Evolutionary conservation across 108 stramenopile genomes (phyloP).

Genomic region (Conticribra weissflogii): DNA sequence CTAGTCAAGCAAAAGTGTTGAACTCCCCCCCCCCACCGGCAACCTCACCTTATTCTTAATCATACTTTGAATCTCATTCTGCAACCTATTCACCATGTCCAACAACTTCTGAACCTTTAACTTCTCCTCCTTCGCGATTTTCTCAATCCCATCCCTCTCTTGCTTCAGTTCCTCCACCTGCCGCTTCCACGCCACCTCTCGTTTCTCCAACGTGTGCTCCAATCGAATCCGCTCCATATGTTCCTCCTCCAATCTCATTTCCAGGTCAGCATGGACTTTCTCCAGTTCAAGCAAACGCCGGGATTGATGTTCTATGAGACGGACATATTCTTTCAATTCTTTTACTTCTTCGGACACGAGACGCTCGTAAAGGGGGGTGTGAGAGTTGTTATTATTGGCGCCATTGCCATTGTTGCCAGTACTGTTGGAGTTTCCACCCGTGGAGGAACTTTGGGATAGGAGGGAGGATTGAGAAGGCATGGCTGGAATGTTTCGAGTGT

Average conservation of each 20-base stretch:
- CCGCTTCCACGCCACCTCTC: slow-evolving; percentile 42
- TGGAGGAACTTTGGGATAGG: slow-evolving; percentile 16
- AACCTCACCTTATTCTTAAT: slow-evolving; percentile 52
- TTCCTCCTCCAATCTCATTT: slow-evolving; percentile 47
- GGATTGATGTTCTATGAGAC: slow-evolving; percentile 52
- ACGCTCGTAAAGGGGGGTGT: slow-evolving; percentile 60
- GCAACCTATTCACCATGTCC: slow-evolving; percentile 60
- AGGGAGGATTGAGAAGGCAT: slow-evolving; percentile 17
- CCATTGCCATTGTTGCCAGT: slow-evolving; percentile 13
- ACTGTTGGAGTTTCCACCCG: not conserved
- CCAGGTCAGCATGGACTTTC: slow-evolving; percentile 47
- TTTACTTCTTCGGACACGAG: slow-evolving; percentile 58
- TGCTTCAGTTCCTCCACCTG: slow-evolving; percentile 20
- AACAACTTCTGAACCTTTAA: slow-evolving; percentile 48
- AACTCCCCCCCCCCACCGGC: not conserved
- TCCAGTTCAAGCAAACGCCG: slow-evolving; percentile 42
- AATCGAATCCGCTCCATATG: slow-evolving; percentile 24
- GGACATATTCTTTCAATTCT: slow-evolving; percentile 54
- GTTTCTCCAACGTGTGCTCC: slow-evolving; percentile 39
- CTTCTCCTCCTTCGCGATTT: slow-evolving; percentile 36
- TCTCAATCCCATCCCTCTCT: slow-evolving; percentile 31
- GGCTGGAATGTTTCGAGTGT: slow-evolving; percentile 9
- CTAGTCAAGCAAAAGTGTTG: no score
- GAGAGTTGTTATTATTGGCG: slow-evolving; percentile 13
- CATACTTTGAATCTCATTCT: slow-evolving; percentile 59